These are phyloP conservation scores for Pogostemon cablin DNA, from an alignment of 257 asterid genomes.

Conservation along the genomic window DNA sequence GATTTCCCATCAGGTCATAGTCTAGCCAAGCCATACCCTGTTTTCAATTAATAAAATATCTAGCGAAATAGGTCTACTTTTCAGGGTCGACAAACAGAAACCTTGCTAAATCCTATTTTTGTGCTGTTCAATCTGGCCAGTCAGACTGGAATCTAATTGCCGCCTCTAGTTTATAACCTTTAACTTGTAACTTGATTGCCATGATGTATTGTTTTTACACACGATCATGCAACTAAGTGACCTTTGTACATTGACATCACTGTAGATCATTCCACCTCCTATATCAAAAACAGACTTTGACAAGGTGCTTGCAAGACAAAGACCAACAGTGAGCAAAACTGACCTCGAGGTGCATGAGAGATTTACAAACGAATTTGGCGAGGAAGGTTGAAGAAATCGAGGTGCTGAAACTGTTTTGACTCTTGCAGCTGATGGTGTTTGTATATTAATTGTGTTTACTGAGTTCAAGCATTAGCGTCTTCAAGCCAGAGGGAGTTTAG, in stretches of 20 bases:
- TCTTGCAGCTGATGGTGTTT: constrained; percentile 32
- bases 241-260: constrained; percentile 20
- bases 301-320: constrained; percentile 87
- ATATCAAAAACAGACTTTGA: constrained; percentile 84
- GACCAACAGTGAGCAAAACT: constrained; percentile 91
- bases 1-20: too few species aligned
- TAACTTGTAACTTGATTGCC: not conserved
- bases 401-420: constrained; percentile 14
- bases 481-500: constrained; percentile 33
- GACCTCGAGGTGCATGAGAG: constrained; percentile 95
- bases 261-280: constrained; percentile 92
- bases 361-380: constrained; percentile 92
- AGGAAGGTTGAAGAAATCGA: constrained; percentile 75
- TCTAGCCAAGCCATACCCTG: too few species aligned
- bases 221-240: constrained; percentile 9
- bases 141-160: not conserved
- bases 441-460: constrained; percentile 40
- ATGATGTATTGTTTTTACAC: not conserved
- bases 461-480: constrained; percentile 33
- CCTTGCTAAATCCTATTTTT: not conserved
- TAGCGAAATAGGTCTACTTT: not conserved
- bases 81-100: not conserved
- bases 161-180: constrained; percentile 1
- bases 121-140: not conserved
- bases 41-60: too few species aligned